These are phyloP conservation scores for Rhipidocladum racemiflorum DNA, from an alignment of 176 grass and related monocot genomes.

Conservation along the genomic window DNA sequence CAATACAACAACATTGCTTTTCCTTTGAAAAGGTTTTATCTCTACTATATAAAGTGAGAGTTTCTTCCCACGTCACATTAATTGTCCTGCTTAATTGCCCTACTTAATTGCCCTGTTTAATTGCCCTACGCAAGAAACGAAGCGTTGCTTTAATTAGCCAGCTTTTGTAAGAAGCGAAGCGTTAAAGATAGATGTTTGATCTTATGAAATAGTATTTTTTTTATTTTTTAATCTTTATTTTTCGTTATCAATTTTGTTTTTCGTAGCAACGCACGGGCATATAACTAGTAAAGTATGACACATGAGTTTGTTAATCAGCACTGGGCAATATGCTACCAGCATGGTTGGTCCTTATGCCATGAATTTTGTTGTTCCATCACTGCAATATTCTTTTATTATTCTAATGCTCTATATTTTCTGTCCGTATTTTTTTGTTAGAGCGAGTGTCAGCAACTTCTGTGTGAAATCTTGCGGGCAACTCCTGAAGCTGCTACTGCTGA, in stretches of 20 bases:
- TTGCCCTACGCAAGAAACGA: no score
- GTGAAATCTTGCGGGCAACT: conserved; percentile 97
- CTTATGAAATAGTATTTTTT: no score
- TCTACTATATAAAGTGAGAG: no score
- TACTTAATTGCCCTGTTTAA: no score
- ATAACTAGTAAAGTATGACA: conserved; percentile 22
- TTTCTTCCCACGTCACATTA: no score
- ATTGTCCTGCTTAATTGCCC: no score
- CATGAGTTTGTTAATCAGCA: conserved; percentile 11
- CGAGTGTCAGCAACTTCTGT: conserved; percentile 96
- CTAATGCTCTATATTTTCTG: conserved; percentile 21
- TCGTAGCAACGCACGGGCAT: no score
- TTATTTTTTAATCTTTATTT: no score
- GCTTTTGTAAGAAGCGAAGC: no score
- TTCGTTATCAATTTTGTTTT: no score
- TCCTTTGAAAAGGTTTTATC: conserved; percentile 17
- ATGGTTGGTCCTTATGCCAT: conserved; percentile 13
- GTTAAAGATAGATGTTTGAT: no score
- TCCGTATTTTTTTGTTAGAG: conserved; percentile 55
- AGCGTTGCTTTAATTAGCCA: no score
- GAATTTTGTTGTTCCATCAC: conserved; percentile 12
- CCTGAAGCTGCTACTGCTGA: conserved; percentile 98
- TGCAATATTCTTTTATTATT: conserved; percentile 22
- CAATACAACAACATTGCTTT: background rate
- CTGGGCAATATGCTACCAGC: background rate